A percentile compares a stretch with the other conserved stretches of the same genome.
phyloP scores from a whole-genome alignment of 495 filamentous ascomycete genomes.

The Amniculicola lignicola region DNA sequence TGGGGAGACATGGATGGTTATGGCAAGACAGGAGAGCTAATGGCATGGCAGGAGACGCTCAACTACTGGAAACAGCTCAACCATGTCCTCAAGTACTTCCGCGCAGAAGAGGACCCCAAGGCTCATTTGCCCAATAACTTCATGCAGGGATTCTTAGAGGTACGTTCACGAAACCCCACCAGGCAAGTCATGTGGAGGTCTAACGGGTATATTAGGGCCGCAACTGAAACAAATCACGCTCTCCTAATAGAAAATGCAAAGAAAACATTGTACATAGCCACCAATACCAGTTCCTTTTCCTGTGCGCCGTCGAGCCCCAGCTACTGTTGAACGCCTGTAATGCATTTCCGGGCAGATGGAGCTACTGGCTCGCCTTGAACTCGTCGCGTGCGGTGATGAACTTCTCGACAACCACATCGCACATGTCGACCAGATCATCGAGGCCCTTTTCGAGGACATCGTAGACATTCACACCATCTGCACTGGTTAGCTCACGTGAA shows the following conservation, averaged over 20 bases:
- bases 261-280: conserved; percentile 31
- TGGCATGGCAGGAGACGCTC: conserved; percentile 73
- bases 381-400: conserved; percentile 66
- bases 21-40: not conserved
- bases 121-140: conserved; percentile 80
- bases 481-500: not conserved
- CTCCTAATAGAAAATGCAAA: conserved; percentile 1
- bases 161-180: conserved; percentile 37
- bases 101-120: conserved; percentile 77
- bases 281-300: conserved; percentile 33
- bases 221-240: conserved; percentile 16
- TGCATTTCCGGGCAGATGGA: conserved; percentile 8
- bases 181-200: not conserved
- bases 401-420: conserved; percentile 84
- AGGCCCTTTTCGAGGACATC: conserved; percentile 88
- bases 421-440: conserved; percentile 80
- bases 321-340: conserved; percentile 27
- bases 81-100: conserved; percentile 96
- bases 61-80: conserved; percentile 99
- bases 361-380: not conserved
- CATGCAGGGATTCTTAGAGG: conserved; percentile 90
- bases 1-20: not conserved
- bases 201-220: conserved; percentile 25
- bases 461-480: conserved; percentile 75
- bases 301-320: conserved; percentile 15